Evolutionary conservation across 257 asterid species (phyloP).

Genomic region (Coffea canephora): DNA sequence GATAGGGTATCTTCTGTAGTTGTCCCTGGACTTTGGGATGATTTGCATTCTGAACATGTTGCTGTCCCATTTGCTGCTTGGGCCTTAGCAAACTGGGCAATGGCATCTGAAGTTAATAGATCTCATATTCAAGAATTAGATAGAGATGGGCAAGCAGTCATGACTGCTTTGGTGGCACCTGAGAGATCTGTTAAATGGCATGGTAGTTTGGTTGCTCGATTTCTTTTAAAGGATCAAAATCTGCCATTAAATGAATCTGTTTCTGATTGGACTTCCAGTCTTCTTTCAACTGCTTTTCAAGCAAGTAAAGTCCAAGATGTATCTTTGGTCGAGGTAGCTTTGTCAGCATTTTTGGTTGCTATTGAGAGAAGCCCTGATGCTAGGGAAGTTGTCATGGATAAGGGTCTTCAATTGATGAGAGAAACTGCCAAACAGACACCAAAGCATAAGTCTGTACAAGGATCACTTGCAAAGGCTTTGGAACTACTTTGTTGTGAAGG

Average conservation of each 20-base stretch:
- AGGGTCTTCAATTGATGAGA: constrained; percentile 89
- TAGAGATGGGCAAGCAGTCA: constrained; percentile 80
- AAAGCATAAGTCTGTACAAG: constrained; percentile 75
- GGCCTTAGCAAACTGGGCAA: constrained; percentile 99
- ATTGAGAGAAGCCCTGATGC: constrained; percentile 81
- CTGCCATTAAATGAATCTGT: constrained; percentile 79
- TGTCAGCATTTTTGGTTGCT: constrained; percentile 81
- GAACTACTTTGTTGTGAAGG: constrained; percentile 68
- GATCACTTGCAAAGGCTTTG: constrained; percentile 83
- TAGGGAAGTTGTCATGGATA: constrained; percentile 73
- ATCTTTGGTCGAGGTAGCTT: constrained; percentile 73
- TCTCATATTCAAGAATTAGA: constrained; percentile 91
- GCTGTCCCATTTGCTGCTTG: constrained; percentile 99
- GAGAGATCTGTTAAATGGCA: constrained; percentile 99
- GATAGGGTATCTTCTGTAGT: constrained; percentile 58
- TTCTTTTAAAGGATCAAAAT: constrained; percentile 77
- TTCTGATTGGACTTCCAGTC: constrained; percentile 88
- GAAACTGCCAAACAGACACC: constrained; percentile 72
- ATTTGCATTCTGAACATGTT: constrained; percentile 88
- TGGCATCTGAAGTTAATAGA: constrained; percentile 88
- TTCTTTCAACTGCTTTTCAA: constrained; percentile 81
- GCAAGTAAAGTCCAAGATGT: constrained; percentile 88
- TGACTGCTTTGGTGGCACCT: constrained; percentile 90
- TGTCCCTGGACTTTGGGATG: constrained; percentile 99
- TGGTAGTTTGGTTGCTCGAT: constrained; percentile 87